phyloP scores from a whole-genome alignment of 2,329 filamentous ascomycete species.

The Aspergillus ibericus region DNA sequence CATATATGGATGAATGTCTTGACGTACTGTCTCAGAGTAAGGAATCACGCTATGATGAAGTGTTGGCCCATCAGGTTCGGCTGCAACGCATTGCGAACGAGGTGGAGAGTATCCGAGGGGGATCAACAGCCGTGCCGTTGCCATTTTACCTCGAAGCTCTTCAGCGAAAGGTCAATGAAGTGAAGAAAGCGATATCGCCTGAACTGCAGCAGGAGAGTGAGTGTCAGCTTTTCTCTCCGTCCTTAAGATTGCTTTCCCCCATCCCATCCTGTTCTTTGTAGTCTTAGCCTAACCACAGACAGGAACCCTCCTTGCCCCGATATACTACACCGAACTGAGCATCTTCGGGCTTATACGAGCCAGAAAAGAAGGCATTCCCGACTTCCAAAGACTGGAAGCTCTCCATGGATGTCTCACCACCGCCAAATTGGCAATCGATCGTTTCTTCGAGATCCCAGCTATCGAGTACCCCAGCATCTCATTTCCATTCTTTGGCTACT shows the following conservation, averaged over 20 bases:
- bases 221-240: too few relatives aligned
- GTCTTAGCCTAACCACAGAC: not conserved
- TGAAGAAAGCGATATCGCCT: not conserved
- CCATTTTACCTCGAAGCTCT: not conserved
- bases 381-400: not conserved
- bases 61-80: not conserved
- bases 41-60: not conserved
- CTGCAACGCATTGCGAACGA: not conserved
- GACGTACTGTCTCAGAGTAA: not conserved
- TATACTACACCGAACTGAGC: not conserved
- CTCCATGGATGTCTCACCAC: not conserved
- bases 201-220: not conserved
- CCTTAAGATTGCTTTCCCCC: too few relatives aligned
- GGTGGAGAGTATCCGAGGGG: not conserved
- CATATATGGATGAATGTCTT: not conserved
- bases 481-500: not conserved
- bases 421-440: not conserved
- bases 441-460: not conserved
- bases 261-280: too few relatives aligned
- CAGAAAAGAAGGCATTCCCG: not conserved
- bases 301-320: not conserved
- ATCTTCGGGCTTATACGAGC: not conserved
- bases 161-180: not conserved
- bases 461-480: not conserved
- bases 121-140: not conserved